Conservation (phyloP, 371 early-diverging fungal species). For the Rhizopus delemar region DNA sequence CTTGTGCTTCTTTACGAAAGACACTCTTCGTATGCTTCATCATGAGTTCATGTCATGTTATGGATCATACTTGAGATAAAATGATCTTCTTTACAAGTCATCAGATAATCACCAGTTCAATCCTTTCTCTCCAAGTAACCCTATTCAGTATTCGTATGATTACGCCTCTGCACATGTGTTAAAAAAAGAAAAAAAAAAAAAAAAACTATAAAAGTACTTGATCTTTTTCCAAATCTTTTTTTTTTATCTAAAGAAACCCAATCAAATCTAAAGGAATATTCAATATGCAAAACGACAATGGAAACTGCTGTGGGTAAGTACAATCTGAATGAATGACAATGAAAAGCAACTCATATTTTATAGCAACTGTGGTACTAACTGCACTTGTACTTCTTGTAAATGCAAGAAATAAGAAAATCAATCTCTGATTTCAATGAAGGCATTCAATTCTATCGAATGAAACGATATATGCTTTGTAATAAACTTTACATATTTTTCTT, state of each 20-base stretch:
- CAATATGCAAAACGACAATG: conserved; percentile 30
- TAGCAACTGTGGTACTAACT: conserved; percentile 25
- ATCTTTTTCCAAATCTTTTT: conserved; percentile 28
- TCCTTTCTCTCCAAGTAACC: too few relatives aligned
- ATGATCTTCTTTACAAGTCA: too few relatives aligned
- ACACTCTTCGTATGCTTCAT: too few relatives aligned
- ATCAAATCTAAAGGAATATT: conserved; percentile 11
- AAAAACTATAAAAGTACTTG: too few relatives aligned
- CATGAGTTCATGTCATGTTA: too few relatives aligned
- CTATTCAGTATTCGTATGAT: too few relatives aligned
- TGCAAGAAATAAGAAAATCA: conserved; percentile 24
- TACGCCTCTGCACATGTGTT: too few relatives aligned
- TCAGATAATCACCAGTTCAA: too few relatives aligned
- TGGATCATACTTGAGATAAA: too few relatives aligned
- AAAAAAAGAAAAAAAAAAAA: too few relatives aligned
- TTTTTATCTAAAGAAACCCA: conserved; percentile 14
- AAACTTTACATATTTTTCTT: conserved; percentile 14
- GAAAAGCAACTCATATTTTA: neutral
- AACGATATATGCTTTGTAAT: neutral
- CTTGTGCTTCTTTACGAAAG: too few relatives aligned
- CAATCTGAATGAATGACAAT: neutral
- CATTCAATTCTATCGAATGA: neutral
- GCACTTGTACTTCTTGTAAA: conserved; percentile 23
- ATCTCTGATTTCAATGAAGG: neutral
- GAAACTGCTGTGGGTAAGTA: conserved; percentile 35